A percentile compares a stretch with the other conserved stretches of the same genome.
Evolutionary conservation across 192 early-diverging fungal species (phyloP).

Genomic region (Allomyces javanicus): DNA sequence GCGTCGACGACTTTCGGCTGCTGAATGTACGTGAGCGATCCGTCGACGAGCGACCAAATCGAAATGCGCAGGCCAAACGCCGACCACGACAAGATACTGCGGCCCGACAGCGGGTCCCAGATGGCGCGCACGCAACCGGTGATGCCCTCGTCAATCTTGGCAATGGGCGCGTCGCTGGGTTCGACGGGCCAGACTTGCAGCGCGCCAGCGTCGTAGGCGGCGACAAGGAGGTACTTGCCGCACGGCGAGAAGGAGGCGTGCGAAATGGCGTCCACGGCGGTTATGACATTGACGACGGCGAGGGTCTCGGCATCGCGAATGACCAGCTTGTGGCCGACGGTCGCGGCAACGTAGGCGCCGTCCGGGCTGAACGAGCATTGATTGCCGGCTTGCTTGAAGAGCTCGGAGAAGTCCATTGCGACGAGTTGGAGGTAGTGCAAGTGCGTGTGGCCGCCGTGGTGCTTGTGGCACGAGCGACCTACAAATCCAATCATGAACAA

Average conservation of each 20-base stretch:
- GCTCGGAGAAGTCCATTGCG: background rate
- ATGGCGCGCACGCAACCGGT: background rate
- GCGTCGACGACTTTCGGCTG: slow-evolving; percentile 42
- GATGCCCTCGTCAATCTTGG: background rate
- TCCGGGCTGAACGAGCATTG: background rate
- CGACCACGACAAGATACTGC: background rate
- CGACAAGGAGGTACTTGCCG: background rate
- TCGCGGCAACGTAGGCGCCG: background rate
- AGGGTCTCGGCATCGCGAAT: background rate
- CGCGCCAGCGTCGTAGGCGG: background rate
- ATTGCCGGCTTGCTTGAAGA: background rate
- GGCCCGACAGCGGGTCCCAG: background rate
- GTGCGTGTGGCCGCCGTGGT: no score
- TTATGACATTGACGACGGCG: background rate
- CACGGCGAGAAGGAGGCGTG: background rate
- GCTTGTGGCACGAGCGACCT: no score
- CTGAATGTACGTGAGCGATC: slow-evolving; percentile 36
- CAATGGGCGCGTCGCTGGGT: background rate
- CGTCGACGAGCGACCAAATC: slow-evolving; percentile 41
- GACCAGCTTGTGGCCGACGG: background rate
- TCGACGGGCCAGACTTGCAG: background rate
- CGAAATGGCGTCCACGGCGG: background rate
- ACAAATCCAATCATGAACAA: no score
- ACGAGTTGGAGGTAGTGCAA: no score
- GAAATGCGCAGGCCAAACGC: slow-evolving; percentile 26